Base-by-base conservation (phyloP, 441 rosid genomes). In the Bruguiera hainesii region DNA sequence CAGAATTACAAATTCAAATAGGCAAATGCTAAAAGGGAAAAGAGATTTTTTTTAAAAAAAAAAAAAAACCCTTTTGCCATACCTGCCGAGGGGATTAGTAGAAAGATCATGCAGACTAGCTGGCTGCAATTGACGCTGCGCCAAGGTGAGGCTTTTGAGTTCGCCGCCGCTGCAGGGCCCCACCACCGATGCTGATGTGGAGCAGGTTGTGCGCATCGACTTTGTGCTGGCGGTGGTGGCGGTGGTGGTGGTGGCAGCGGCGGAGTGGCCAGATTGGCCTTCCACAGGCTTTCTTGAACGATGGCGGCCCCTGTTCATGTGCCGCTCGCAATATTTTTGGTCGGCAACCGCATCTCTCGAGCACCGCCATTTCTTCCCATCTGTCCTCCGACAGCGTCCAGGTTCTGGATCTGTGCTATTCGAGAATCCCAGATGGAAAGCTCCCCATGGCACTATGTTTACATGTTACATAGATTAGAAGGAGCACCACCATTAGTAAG, bases 241-340 rank as follows among this genome's bases (percentile, higher is more conserved):
- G 7, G 69, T 65, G 52, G 76, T 64, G 42, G 83, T 28, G 30
- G 79, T 55, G 11, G 81, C 79, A 55, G 80, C 73, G 59, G 72
- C 73, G 66, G 88, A 76, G 76, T 81, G 89, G 88, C 87, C 83
- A 52, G 90, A 69, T 73, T 87, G 94, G 71, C 81, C 92, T 93
- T 93, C 98, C 98, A 93, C 98, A 90, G 87, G 98, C 97, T 93
- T 93, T 93, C 98, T 93, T 93, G 98, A 93, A 90, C 98, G 98
- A 76, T 90, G 97, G 77, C 97, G 96, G 73, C 98, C 98, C 73
- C 98, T 82, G 74, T 92, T 90, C 79, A 92, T 87, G 71, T 93
- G 98, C 73, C 89, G 79, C 66, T 91, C 97, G 52, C 98, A 93
- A 68, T 93, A 93, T 67, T 93, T 93, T 69, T 91, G 97, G 60